phyloP scores from a whole-genome alignment of 148 eudicot species.

The Spergularia bocconei region DNA sequence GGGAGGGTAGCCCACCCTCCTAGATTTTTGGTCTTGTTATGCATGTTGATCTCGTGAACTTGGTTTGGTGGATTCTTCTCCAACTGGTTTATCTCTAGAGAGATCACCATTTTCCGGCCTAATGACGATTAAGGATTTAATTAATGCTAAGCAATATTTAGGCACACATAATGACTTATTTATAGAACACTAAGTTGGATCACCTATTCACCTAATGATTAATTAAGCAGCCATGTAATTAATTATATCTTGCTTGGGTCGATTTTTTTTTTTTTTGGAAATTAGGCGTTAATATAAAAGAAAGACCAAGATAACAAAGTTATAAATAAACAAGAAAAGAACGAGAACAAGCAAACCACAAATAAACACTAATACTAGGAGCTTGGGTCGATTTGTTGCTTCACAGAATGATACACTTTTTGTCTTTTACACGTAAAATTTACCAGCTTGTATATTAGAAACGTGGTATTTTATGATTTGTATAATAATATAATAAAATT shows the following conservation, averaged over 20 bases:
- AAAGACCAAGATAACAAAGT: too few species aligned
- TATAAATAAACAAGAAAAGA: too few species aligned
- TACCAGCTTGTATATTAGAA: too few species aligned
- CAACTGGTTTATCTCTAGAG: neutral
- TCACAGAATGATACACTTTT: slow-evolving; percentile 3
- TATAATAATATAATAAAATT: neutral
- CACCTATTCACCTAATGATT: too few species aligned
- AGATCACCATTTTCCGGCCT: neutral
- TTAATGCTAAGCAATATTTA: neutral
- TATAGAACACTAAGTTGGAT: too few species aligned
- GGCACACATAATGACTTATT: slow-evolving; percentile 1
- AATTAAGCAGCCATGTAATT: neutral
- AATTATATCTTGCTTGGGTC: neutral
- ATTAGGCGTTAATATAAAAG: too few species aligned
- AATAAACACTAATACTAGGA: too few species aligned
- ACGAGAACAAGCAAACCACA: too few species aligned
- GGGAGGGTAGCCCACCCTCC: slow-evolving; percentile 24
- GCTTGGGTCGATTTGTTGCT: too few species aligned
- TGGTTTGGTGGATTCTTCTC: neutral
- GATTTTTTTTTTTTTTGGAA: too few species aligned
- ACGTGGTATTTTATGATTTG: too few species aligned
- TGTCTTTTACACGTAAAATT: neutral
- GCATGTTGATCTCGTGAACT: neutral
- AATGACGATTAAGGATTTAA: too few species aligned
- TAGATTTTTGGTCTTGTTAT: neutral